Percentiles rank a stretch among this genome's conserved stretches.
Evolutionary conservation across 2,329 filamentous ascomycete genomes (phyloP).

Genomic region (Microdochium nivale): DNA sequence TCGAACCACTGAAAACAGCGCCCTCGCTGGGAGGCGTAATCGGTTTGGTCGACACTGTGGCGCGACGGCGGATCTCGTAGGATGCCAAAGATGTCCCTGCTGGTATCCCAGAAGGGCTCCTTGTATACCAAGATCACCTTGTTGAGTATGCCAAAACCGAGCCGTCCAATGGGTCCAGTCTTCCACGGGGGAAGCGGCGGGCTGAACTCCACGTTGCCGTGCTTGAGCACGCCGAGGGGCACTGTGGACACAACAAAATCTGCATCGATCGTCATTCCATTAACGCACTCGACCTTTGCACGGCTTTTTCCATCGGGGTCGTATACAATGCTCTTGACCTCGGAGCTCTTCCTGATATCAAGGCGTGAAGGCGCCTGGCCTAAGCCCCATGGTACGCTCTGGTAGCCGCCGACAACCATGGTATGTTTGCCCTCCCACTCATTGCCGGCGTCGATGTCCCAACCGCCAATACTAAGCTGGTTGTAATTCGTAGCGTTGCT

Average conservation of each 20-base stretch:
- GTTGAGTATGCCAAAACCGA: slow-evolving; percentile 91
- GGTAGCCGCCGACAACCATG: slow-evolving; percentile 89
- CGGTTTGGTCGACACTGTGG: slow-evolving; percentile 66
- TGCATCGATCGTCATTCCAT: slow-evolving; percentile 70
- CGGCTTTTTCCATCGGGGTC: slow-evolving; percentile 41
- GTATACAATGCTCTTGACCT: slow-evolving; percentile 63
- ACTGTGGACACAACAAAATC: slow-evolving; percentile 87
- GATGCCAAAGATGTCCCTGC: slow-evolving; percentile 88
- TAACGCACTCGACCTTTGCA: slow-evolving; percentile 63
- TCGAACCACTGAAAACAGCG: slow-evolving; percentile 99
- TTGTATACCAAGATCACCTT: slow-evolving; percentile 91
- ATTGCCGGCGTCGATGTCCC: slow-evolving; percentile 97
- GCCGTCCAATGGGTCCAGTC: slow-evolving; percentile 64
- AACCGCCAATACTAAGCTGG: slow-evolving; percentile 78
- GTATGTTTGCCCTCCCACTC: slow-evolving; percentile 95
- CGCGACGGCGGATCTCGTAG: slow-evolving; percentile 64
- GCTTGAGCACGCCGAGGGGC: slow-evolving; percentile 84
- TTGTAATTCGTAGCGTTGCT: slow-evolving; percentile 88
- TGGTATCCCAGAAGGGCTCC: slow-evolving; percentile 80
- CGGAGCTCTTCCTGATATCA: slow-evolving; percentile 64
- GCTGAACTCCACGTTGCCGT: slow-evolving; percentile 74
- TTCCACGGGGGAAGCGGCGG: slow-evolving; percentile 88
- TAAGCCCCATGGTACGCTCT: slow-evolving; percentile 82
- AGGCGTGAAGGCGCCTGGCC: slow-evolving; percentile 69
- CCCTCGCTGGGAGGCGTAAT: slow-evolving; percentile 74